phyloP scores from a whole-genome alignment of 257 asterid genomes.

The Avicennia marina region DNA sequence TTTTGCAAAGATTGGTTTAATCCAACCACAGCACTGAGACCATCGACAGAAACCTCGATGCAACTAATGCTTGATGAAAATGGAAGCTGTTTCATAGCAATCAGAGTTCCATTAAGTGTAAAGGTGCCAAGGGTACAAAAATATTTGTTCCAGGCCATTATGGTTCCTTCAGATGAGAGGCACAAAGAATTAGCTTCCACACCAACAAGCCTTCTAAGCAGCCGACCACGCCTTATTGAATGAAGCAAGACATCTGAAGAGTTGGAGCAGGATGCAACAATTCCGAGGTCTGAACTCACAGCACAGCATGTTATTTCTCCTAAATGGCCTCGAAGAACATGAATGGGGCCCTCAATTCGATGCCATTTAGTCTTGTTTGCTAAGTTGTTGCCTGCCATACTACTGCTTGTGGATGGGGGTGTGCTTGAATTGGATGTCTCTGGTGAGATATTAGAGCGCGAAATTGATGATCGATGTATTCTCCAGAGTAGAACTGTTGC shows the following conservation, averaged over 20 bases:
- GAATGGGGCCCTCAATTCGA: conserved; percentile 88
- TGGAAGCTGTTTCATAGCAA: conserved; percentile 65
- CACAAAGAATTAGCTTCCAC: conserved; percentile 77
- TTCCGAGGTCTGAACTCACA: conserved; percentile 90
- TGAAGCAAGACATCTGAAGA: conserved; percentile 83
- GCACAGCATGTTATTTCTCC: conserved; percentile 77
- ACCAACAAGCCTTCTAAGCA: conserved; percentile 70
- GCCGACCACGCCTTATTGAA: conserved; percentile 82
- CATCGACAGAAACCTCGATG: conserved; percentile 88
- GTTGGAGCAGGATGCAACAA: conserved; percentile 80
- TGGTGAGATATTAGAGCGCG: conserved; percentile 41
- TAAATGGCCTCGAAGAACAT: conserved; percentile 90
- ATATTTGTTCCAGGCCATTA: conserved; percentile 69
- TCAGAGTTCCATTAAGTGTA: conserved; percentile 70
- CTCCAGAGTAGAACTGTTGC: conserved; percentile 86
- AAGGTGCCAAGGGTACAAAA: conserved; percentile 52
- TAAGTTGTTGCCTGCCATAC: conserved; percentile 33
- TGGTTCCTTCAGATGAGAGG: conserved; percentile 79
- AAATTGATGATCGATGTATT: conserved; percentile 54
- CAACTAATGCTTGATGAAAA: conserved; percentile 57
- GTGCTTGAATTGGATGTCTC: conserved; percentile 61
- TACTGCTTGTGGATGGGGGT: conserved; percentile 44
- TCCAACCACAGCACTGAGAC: conserved; percentile 73
- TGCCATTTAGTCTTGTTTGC: conserved; percentile 45
- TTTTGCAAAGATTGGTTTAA: conserved; percentile 58